phyloP scores from a whole-genome alignment of 805 yeast species.

The Teunomyces atbi region DNA sequence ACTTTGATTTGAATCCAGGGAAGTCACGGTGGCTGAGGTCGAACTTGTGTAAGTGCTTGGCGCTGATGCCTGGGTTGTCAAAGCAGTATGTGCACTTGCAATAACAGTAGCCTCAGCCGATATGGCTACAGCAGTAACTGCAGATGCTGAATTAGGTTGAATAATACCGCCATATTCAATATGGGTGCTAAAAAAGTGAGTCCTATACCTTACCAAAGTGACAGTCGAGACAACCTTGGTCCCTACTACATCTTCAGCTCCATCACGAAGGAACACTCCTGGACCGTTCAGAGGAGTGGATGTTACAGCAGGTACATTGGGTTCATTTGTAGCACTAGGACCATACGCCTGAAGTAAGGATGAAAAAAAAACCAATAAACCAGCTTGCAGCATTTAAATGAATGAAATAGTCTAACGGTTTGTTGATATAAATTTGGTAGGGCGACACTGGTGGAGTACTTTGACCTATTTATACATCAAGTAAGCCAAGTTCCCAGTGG shows the following conservation, averaged over 20 bases:
- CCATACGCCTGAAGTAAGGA: neutral
- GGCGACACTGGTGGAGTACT: neutral
- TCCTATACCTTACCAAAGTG: neutral
- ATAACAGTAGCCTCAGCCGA: neutral
- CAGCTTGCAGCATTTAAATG: constrained; percentile 1
- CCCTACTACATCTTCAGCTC: neutral
- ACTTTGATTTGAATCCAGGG: neutral
- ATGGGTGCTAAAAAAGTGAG: neutral
- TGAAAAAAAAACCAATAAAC: constrained; percentile 1
- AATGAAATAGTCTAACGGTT: neutral
- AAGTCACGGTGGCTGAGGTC: too few species aligned
- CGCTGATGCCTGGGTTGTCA: neutral
- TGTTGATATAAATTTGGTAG: neutral
- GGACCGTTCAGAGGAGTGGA: neutral
- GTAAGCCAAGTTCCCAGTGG: neutral
- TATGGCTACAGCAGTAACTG: neutral
- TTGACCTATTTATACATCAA: neutral
- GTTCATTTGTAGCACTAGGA: neutral
- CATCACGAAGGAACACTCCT: neutral
- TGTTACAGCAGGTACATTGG: neutral
- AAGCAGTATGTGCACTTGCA: neutral
- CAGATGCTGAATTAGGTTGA: neutral
- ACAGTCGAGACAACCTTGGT: neutral
- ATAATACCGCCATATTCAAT: neutral
- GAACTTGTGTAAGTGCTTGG: too few species aligned